phyloP scores from a whole-genome alignment of 495 filamentous ascomycete species.

The Neurospora pannonica region DNA sequence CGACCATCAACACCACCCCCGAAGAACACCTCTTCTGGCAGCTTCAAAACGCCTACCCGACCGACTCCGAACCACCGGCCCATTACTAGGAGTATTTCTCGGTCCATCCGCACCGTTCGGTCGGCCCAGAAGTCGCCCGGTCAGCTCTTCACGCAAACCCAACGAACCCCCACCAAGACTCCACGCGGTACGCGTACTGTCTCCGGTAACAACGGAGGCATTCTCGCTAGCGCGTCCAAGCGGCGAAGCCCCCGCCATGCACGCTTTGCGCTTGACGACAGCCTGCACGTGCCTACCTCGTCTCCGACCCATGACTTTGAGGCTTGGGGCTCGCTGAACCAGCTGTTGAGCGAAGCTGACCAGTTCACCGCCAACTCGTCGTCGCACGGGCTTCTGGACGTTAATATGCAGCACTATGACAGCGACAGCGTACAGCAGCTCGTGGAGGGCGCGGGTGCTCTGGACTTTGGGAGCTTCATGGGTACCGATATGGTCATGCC shows the following conservation, averaged over 20 bases:
- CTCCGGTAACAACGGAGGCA: slow-evolving; percentile 8
- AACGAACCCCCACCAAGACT: slow-evolving; percentile 36
- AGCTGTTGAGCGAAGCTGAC: slow-evolving; percentile 48
- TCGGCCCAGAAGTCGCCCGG: slow-evolving; percentile 26
- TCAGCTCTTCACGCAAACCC: slow-evolving; percentile 17
- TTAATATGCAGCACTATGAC: slow-evolving; percentile 31
- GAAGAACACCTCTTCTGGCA: slow-evolving; percentile 34
- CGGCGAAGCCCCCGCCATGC: slow-evolving; percentile 31
- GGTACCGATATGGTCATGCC: slow-evolving; percentile 42
- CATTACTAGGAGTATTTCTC: slow-evolving; percentile 46
- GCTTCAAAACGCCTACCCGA: slow-evolving; percentile 48
- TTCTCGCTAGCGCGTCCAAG: slow-evolving; percentile 17
- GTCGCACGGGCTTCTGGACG: slow-evolving; percentile 20
- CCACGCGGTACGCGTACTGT: slow-evolving; percentile 18
- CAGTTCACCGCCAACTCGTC: slow-evolving; percentile 32
- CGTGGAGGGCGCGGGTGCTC: slow-evolving; percentile 14
- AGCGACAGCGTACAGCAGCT: slow-evolving; percentile 22
- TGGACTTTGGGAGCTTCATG: slow-evolving; percentile 38
- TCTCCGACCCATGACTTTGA: slow-evolving; percentile 36
- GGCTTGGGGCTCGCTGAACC: slow-evolving; percentile 38
- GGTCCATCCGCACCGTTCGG: slow-evolving; percentile 36
- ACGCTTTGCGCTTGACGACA: slow-evolving; percentile 20
- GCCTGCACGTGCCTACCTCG: slow-evolving; percentile 10
- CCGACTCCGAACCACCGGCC: slow-evolving; percentile 48
- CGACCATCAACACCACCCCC: slow-evolving; percentile 56